Conservation (phyloP, 2,329 filamentous ascomycete species). For the Cercospora brassicicola region DNA sequence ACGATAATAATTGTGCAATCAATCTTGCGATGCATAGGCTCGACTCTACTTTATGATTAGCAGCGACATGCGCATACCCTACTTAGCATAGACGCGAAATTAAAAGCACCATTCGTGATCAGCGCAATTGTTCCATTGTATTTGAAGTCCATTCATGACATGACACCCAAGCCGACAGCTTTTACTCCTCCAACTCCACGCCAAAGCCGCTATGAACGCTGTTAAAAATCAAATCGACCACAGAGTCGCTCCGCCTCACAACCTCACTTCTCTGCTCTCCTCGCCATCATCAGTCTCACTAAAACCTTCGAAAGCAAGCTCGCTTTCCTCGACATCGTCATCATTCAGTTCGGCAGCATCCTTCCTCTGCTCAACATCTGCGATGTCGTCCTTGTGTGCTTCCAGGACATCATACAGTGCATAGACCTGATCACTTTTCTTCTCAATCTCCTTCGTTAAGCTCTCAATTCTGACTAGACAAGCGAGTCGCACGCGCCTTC, state of each 20-base stretch:
- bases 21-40: background rate
- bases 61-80: background rate
- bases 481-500: constrained; percentile 62
- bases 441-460: constrained; percentile 64
- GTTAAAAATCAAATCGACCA: background rate
- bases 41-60: background rate
- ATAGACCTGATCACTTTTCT: constrained; percentile 78
- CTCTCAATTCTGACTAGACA: constrained; percentile 62
- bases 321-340: constrained; percentile 34
- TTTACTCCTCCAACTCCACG: background rate
- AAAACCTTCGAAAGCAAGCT: constrained; percentile 37
- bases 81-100: background rate
- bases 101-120: background rate
- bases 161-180: background rate
- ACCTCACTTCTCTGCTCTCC: constrained; percentile 5
- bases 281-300: constrained; percentile 34
- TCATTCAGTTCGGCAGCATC: constrained; percentile 53
- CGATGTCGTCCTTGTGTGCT: constrained; percentile 68
- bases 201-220: constrained; percentile 5
- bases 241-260: background rate
- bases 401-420: constrained; percentile 80
- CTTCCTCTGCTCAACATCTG: constrained; percentile 61
- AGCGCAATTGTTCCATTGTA: background rate
- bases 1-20: background rate
- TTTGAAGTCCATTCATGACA: background rate